Evolutionary conservation across 148 eudicot genomes (phyloP).

Genomic region (Agrostemma githago): DNA sequence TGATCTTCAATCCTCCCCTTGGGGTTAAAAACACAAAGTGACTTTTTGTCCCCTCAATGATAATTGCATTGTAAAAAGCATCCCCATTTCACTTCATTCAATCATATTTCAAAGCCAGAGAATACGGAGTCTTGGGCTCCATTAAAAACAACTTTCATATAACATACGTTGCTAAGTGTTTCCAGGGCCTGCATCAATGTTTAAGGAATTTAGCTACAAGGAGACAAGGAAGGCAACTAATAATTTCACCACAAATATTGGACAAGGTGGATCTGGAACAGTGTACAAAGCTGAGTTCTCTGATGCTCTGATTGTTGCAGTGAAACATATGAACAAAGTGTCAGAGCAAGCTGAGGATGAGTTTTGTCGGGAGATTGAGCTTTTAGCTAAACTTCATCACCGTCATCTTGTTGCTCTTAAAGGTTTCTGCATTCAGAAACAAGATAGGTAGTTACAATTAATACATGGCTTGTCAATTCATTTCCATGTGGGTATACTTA

Average conservation of each 20-base stretch:
- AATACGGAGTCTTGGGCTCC: not conserved
- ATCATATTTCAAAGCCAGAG: not conserved
- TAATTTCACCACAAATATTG: slow-evolving; percentile 64
- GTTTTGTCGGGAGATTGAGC: slow-evolving; percentile 90
- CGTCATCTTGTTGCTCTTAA: slow-evolving; percentile 92
- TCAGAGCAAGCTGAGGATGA: slow-evolving; percentile 93
- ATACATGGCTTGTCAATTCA: not conserved
- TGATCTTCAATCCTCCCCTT: not conserved
- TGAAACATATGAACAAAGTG: slow-evolving; percentile 74
- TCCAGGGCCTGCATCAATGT: slow-evolving; percentile 68
- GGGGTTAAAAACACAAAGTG: not conserved
- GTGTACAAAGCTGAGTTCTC: slow-evolving; percentile 75
- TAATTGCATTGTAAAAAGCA: not conserved
- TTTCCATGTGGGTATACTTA: not conserved
- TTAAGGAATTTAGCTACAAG: slow-evolving; percentile 65
- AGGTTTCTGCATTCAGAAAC: slow-evolving; percentile 79
- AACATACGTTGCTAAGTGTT: slow-evolving; percentile 10
- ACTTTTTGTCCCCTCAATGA: not conserved
- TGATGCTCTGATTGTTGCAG: slow-evolving; percentile 71
- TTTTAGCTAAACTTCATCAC: slow-evolving; percentile 88
- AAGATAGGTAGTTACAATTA: slow-evolving; percentile 49
- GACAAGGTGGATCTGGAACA: slow-evolving; percentile 92
- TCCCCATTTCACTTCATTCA: not conserved
- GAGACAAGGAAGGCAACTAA: slow-evolving; percentile 83
- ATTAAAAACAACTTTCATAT: not conserved